Evolutionary conservation across 176 grass and related monocot genomes (phyloP).

Genomic region (Rhynchospora breviuscula): DNA sequence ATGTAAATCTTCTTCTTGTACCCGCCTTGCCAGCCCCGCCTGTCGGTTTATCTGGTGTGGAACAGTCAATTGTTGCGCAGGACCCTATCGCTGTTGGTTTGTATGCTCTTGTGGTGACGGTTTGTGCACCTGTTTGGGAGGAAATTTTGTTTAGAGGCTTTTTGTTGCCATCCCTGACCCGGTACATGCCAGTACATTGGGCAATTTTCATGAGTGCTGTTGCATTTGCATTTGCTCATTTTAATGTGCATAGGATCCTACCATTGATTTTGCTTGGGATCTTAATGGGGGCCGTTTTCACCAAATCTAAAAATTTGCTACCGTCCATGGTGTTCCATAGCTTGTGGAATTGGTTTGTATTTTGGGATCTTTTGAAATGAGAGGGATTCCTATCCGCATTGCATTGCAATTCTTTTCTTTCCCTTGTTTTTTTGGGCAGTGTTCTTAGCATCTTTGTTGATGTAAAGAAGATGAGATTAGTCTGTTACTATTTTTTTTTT

Average conservation of each 20-base stretch:
- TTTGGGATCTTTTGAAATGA: conserved; percentile 94
- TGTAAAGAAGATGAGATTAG: conserved; percentile 14
- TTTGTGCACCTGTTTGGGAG: conserved; percentile 95
- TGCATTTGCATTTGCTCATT: conserved; percentile 82
- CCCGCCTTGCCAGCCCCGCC: conserved; percentile 44
- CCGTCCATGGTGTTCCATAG: conserved; percentile 85
- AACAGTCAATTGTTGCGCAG: conserved; percentile 82
- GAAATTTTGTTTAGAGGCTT: conserved; percentile 95
- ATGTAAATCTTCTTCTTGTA: conserved; percentile 71
- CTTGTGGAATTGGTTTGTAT: conserved; percentile 94
- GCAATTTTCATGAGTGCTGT: conserved; percentile 69
- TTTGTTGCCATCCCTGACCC: conserved; percentile 86
- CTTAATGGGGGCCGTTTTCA: conserved; percentile 82
- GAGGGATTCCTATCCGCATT: background rate
- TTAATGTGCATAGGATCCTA: conserved; percentile 83
- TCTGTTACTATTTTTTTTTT: background rate
- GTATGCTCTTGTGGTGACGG: conserved; percentile 73
- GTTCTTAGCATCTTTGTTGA: background rate
- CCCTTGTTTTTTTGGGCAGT: background rate
- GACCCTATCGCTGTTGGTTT: conserved; percentile 82
- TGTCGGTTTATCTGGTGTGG: conserved; percentile 59
- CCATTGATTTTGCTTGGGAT: conserved; percentile 86
- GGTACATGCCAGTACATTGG: conserved; percentile 74
- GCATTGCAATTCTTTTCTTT: background rate
- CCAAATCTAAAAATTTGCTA: conserved; percentile 67